Percentiles rank a stretch among this genome's conserved stretches.
Conservation (phyloP, 768 basidiomycete genomes). For the Trametes punicea region DNA sequence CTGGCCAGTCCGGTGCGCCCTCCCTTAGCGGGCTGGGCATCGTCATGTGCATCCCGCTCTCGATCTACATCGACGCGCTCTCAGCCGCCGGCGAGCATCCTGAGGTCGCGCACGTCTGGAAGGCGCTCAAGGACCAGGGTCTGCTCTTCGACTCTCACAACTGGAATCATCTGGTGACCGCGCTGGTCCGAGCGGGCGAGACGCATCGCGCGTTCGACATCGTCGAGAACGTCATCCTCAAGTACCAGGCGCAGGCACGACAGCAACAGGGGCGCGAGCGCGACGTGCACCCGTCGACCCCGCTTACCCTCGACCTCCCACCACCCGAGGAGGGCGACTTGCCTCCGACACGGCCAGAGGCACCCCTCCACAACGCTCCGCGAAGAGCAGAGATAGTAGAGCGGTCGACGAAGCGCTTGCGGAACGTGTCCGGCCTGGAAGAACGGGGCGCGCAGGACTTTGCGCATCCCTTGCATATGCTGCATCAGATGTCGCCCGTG, state of each 20-base stretch:
- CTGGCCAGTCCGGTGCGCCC: conserved; percentile 9
- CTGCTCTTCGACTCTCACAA: conserved; percentile 85
- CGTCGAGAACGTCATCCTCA: conserved; percentile 72
- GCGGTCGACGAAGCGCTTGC: conserved; percentile 12
- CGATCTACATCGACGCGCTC: conserved; percentile 75
- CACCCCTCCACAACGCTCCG: conserved; percentile 12
- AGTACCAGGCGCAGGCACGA: conserved; percentile 39
- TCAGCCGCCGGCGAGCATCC: conserved; percentile 59
- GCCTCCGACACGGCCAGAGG: conserved; percentile 10
- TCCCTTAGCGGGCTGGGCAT: conserved; percentile 40
- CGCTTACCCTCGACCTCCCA: conserved; percentile 25
- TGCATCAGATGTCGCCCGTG: conserved; percentile 60
- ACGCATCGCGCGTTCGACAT: conserved; percentile 82
- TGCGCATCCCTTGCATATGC: conserved; percentile 54
- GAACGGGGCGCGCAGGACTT: conserved; percentile 38
- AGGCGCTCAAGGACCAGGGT: conserved; percentile 52
- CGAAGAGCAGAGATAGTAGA: conserved; percentile 3
- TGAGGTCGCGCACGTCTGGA: conserved; percentile 67
- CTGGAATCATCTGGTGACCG: conserved; percentile 83
- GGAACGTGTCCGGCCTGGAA: not conserved
- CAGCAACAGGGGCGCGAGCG: conserved; percentile 4
- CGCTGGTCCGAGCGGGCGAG: conserved; percentile 76
- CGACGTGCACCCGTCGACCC: conserved; percentile 24
- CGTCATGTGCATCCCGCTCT: conserved; percentile 72
- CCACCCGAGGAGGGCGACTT: conserved; percentile 20